Base-by-base conservation (phyloP, 2,329 filamentous ascomycete species). In the Aspergillus latus region DNA sequence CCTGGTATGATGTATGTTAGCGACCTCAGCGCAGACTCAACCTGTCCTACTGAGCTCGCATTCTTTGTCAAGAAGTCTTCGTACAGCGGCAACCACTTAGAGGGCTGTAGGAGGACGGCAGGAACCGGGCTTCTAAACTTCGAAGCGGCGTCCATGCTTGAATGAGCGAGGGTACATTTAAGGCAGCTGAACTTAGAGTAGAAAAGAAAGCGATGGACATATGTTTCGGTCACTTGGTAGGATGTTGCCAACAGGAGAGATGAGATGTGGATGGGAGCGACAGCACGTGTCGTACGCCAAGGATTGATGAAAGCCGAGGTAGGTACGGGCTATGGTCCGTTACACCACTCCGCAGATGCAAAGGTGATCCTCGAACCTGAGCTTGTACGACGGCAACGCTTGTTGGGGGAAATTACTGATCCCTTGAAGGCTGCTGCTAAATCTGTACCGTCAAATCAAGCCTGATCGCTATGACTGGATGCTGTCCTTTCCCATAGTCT, bases 1-100 rank as follows among this genome's bases (percentile, higher is more conserved):
- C 89, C 92, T 56, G 93, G 94, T 49, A 97, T 94, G 63, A 99
- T 92, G 73, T 99, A 99, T 47, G 93, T 97, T 62, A 99, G 78
- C 29, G 92, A 96, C 39, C 94, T 86, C 69, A 99, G 78, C 11
- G 92, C 91, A 61, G 90, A 95, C 78, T 99, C 94, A 61, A 99
- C 93, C 78, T 96, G 92, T 49, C 91, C 90, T 52, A 99, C 92
- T 58, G 95, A 91, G 68, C 91, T 88, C 59, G 92, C 87, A 73
- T 99, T 99, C 77, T 93, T 94, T 60, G 90, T 89, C 78, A 99
- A 93, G 76, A 97, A 97, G 62, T 94, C 88, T 56, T 76, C 74
- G 52, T 76, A 76, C 26, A 74, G 58, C 34, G 65, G 66, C 15
- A 75, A 58, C 69, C 74, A 74, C 59, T 74, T 76, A 0, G 70